phyloP scores from a whole-genome alignment of 345 rosid species.

The Ailanthus altissimus region DNA sequence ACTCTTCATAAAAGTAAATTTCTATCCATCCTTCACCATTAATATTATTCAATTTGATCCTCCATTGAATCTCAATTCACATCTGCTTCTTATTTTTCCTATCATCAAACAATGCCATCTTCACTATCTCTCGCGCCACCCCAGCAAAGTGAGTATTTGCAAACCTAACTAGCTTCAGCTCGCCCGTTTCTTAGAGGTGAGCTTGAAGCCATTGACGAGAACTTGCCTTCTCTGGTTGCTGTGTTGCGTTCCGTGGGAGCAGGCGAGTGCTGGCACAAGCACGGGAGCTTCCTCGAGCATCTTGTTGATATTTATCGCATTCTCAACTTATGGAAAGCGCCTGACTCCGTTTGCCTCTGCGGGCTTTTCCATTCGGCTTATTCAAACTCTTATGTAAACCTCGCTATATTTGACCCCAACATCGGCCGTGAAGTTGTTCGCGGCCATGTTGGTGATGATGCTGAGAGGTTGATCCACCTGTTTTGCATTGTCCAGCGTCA shows the following conservation, averaged over 20 bases:
- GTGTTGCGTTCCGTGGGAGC: slow-evolving; percentile 88
- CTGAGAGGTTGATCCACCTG: slow-evolving; percentile 80
- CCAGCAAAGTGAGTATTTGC: slow-evolving; percentile 16
- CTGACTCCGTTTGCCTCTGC: slow-evolving; percentile 79
- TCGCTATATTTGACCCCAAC: slow-evolving; percentile 84
- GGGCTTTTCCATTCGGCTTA: slow-evolving; percentile 97
- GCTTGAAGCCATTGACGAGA: slow-evolving; percentile 60
- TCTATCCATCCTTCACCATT: no score
- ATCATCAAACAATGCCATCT: background rate
- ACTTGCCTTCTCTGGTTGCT: slow-evolving; percentile 62
- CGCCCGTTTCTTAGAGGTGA: slow-evolving; percentile 96
- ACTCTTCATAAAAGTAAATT: no score
- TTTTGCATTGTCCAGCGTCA: slow-evolving; percentile 88
- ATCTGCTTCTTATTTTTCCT: no score
- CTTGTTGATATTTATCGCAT: slow-evolving; percentile 77
- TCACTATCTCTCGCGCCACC: slow-evolving; percentile 13
- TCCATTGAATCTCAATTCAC: background rate
- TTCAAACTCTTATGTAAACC: slow-evolving; percentile 88
- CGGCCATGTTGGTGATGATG: slow-evolving; percentile 73
- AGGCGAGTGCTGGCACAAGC: slow-evolving; percentile 99
- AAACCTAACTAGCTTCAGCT: slow-evolving; percentile 47
- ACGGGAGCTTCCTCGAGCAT: slow-evolving; percentile 90
- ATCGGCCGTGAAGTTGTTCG: slow-evolving; percentile 87
- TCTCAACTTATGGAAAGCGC: slow-evolving; percentile 80
- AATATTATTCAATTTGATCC: no score